Evolutionary conservation across 2,329 filamentous ascomycete species (phyloP), one percentile per base, ranked within the genome.

Genomic region (Trichoderma afroharzianum): DNA sequence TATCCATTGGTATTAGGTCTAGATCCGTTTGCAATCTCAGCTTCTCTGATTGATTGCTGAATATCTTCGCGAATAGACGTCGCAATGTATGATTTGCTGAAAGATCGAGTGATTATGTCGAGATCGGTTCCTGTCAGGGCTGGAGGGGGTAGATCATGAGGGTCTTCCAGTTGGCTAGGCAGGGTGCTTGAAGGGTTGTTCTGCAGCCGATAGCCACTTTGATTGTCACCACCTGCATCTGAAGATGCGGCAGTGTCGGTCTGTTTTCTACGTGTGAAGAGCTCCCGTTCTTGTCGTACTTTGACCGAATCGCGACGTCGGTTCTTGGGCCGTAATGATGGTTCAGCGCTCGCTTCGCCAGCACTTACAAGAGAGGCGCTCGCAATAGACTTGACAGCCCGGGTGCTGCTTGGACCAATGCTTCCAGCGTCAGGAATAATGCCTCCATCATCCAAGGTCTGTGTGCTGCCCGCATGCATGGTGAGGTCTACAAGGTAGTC

Each of bases 401-500:
- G 89, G 11, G 94, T 93, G 78, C 94, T 97, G 83, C 94, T 97
- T 24, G 94, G 93, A 2, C 93, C 91, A 24, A 93, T 90, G 74
- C 90, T 92, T 2, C 88, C 84, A 3, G 86, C 88, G 74, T 93
- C 91, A 8, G 83, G 77, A 6, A 82, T 79, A 47, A 86, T 72
- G 11, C 83, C 81, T 15, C 87, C 88, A 70, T 91, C 88, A 39
- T 91, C 88, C 30, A 79, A 39, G 3, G 88, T 83, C 7, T 87
- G 83, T 24, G 85, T 88, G 58, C 87, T 85, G 72, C 93, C 89
- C 28, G 94, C 95, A 80, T 99, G 96, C 95, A 99, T 98, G 0
- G 96, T 98, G 53, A 99, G 86, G 80, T 99, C 96, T 33, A 99
- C 95, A 6, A 99, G 88, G 78, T 98, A 99, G 80, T 99, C 96